Conservation (phyloP, 305 asterid species). For the Fraxinus sp. region DNA sequence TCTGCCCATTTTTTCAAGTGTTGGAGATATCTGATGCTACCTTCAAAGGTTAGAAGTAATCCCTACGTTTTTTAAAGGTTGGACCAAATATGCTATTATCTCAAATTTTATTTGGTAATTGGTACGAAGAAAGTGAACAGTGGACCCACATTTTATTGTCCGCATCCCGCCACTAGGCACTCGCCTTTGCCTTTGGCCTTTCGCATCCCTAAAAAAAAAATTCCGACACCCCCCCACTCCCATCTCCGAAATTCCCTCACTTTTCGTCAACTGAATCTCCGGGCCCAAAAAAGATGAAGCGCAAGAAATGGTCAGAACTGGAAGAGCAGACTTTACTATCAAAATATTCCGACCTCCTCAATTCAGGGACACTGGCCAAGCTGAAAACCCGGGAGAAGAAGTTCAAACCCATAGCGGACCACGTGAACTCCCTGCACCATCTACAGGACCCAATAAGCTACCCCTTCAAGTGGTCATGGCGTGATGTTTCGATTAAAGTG, state of each 20-base stretch:
- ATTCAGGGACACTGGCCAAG: constrained; percentile 66
- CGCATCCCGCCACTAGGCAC: not conserved
- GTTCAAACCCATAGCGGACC: constrained; percentile 90
- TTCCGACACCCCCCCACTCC: not conserved
- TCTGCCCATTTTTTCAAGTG: not conserved
- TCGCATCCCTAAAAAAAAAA: not conserved
- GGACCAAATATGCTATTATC: not conserved
- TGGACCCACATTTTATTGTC: not conserved
- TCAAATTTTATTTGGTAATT: not conserved
- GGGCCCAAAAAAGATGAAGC: constrained; percentile 53
- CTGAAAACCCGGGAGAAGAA: constrained; percentile 91
- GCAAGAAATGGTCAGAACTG: constrained; percentile 92
- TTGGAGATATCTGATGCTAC: not conserved
- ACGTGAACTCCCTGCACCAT: constrained; percentile 78
- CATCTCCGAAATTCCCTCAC: constrained; percentile 15
- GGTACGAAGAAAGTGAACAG: not conserved
- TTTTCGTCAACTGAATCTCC: not conserved
- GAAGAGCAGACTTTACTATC: constrained; percentile 74
- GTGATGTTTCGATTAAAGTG: constrained; percentile 85
- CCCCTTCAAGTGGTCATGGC: constrained; percentile 97
- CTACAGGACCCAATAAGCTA: constrained; percentile 62
- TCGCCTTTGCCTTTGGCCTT: not conserved
- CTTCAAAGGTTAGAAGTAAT: not conserved
- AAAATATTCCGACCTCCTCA: constrained; percentile 68
- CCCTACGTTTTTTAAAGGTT: not conserved